Base-by-base conservation (phyloP, 2,329 filamentous ascomycete genomes). In the Trichoderma sp. region DNA sequence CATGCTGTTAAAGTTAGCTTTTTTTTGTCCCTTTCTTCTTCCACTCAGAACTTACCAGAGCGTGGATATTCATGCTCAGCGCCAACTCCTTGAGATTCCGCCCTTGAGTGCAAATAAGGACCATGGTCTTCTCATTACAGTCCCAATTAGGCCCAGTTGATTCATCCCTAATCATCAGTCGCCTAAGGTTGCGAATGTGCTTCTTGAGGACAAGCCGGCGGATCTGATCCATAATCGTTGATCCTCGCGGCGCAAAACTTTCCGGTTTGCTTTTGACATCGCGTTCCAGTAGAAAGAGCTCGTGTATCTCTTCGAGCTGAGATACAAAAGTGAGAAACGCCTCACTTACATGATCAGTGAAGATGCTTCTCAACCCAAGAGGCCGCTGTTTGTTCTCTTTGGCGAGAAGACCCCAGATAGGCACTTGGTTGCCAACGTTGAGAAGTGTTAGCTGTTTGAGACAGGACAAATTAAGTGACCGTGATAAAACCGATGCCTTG, bases 101-200 rank as follows among this genome's bases (percentile, higher is more conserved):
- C 1, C 85, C 88, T 29, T 79, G 81, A 5, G 76, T 80, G 73
- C 86, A 87, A 5, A 89, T 80, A n/a, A 88, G 77, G 66, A 83
- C 77, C 68, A 86, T 82, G 0, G 85, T 83, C 75, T 85, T 87
- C 56, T 84, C 81, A 68, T 89, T 83, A 5, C 84, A 72, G 74
- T 89, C 87, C 89, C 89, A 91, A 6, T 79, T 78, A 7, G 78
- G 75, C 56, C 83, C 82, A 35, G 75, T 76, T 2, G 77, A 76
- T 61, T 88, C 82, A 72, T 90, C 88, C 74, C 87, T 86, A 72
- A 91, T 85, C 82, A 89, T 86, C 21, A 91, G 76, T 13, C 85
- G 81, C 74, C 82, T 84, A 21, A 91, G 77, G 0, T 81, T 84
- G 13, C 74, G 73, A 68, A 87, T 81, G 74, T 91, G 89, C 77